phyloP scores from a whole-genome alignment of 108 stramenopile genomes.

The Chaetoceros tenuissimus region DNA sequence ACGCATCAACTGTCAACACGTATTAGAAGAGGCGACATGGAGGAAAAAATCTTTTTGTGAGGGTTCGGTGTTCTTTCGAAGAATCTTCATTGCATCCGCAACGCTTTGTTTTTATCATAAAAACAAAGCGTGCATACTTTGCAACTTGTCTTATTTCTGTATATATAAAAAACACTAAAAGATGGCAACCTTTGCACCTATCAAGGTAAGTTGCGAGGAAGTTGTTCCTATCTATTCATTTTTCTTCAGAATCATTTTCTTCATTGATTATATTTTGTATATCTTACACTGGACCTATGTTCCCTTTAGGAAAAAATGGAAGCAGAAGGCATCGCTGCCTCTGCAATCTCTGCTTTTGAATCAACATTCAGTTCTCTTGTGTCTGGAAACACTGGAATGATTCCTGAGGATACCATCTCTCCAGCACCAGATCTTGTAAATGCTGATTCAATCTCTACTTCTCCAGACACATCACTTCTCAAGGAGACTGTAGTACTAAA shows the following conservation, averaged over 20 bases:
- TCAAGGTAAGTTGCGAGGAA: neutral
- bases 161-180: no score
- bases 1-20: no score
- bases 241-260: neutral
- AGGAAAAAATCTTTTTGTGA: no score
- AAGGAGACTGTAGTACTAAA: slow-evolving; percentile 93
- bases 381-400: slow-evolving; percentile 94
- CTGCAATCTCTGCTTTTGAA: slow-evolving; percentile 88
- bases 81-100: no score
- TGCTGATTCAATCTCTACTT: slow-evolving; percentile 48
- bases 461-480: slow-evolving; percentile 69
- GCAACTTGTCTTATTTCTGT: no score
- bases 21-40: no score
- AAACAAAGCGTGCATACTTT: no score
- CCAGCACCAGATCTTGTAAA: slow-evolving; percentile 88
- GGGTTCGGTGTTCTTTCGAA: no score
- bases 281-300: no score
- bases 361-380: slow-evolving; percentile 82
- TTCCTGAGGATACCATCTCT: slow-evolving; percentile 86
- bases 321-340: slow-evolving; percentile 75
- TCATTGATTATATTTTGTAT: neutral
- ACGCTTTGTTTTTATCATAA: no score
- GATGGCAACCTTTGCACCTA: neutral
- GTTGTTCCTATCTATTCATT: neutral
- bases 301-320: slow-evolving; percentile 93